Base-by-base conservation (phyloP, 257 asterid species). In the Solanum lignicaule region DNA sequence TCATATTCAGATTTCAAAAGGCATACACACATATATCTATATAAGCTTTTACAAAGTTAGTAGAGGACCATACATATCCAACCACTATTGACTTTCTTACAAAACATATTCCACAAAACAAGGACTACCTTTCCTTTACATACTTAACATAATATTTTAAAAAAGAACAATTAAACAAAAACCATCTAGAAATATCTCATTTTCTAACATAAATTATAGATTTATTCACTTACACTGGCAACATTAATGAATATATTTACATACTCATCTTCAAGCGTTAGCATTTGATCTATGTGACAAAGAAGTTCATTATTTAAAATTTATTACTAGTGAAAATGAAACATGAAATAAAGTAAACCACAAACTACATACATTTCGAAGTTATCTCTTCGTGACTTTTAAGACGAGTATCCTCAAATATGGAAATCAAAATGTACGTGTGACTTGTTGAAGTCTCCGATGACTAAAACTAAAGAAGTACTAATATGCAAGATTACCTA, bases 381-480 rank as follows among this genome's bases (percentile, higher is more conserved):
- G 96, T 95, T 78, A 95, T 95, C 38, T 94, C 98, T 78, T 90
- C 93, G 10, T 4, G 65, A 90, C 90, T 90, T 92, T 90, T 93
- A 29, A 89, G 72, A 93, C 92, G 96, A 87, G 92, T 60, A 89
- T 95, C 95, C 58, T 91, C 94, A 52, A 72, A 27, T 93, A 96
- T 95, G 91, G 88, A 85, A 75, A 90, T 31, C 46, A 39, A 83
- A 87, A 33, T 69, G 43, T 71, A 20, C 55, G 25, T 87, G 66
- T 86, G 48, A 82, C 83, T 46, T n/a, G 2, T 21, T 38, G 87
- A 36, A 39, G 39, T 85, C 85, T 55, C 16, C 27, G 75, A 78
- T 5, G 33, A 84, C 83, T 75, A 10, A 74, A 38, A 7, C 21
- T 14, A 48, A 14, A 43, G 65, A 23, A 75, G 27, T 48, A 31